These are phyloP conservation scores for Pseudocercospora fijiensis DNA, from an alignment of 2,329 filamentous ascomycete genomes.

Conservation along the genomic window DNA sequence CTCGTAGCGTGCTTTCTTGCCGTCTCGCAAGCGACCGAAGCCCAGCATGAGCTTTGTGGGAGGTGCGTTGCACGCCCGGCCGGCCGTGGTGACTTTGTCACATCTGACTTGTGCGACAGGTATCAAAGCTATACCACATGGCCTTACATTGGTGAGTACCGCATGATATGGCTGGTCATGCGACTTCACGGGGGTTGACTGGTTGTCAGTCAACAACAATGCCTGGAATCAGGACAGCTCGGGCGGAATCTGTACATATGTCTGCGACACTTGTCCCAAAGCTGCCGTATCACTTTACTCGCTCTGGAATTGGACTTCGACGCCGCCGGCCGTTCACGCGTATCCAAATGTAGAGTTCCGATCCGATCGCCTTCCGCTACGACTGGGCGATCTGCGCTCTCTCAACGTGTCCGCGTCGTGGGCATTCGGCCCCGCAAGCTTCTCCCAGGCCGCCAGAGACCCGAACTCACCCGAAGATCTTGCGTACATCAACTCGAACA, in stretches of 20 bases:
- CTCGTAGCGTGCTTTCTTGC: constrained; percentile 1
- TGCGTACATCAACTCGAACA: constrained; percentile 10
- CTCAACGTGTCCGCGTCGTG: constrained; percentile 19
- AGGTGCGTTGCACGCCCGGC: constrained; percentile 1
- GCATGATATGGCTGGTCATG: neutral
- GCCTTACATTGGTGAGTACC: constrained; percentile 7
- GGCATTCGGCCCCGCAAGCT: constrained; percentile 19
- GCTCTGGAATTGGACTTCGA: constrained; percentile 20
- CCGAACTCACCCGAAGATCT: constrained; percentile 14
- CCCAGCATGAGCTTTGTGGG: constrained; percentile 18
- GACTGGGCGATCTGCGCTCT: constrained; percentile 11
- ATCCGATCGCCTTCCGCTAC: constrained; percentile 19
- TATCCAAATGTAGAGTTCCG: constrained; percentile 23
- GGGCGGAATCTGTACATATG: constrained; percentile 21
- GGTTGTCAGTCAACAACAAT: constrained; percentile 21
- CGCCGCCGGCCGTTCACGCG: constrained; percentile 17
- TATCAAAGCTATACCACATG: constrained; percentile 15
- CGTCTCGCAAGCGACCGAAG: neutral
- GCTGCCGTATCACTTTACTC: constrained; percentile 12
- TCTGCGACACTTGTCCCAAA: constrained; percentile 12
- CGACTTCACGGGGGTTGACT: neutral
- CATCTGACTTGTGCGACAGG: constrained; percentile 9
- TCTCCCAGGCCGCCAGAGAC: constrained; percentile 12
- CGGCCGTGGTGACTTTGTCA: neutral
- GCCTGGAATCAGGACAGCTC: constrained; percentile 22